Conservation (phyloP, 345 rosid genomes). For the Populus alba region DNA sequence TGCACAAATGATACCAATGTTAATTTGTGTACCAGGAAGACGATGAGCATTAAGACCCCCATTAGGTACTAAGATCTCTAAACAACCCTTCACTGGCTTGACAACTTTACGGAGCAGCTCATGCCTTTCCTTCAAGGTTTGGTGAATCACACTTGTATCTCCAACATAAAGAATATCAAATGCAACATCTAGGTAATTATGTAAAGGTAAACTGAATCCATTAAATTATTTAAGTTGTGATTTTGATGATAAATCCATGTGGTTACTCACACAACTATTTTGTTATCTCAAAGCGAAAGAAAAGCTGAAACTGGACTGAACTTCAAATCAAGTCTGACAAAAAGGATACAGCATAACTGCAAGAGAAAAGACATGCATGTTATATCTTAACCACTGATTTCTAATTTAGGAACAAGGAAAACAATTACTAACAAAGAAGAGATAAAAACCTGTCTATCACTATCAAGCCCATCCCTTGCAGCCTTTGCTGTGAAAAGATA, state of each 20-base stretch:
- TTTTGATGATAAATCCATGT: background rate
- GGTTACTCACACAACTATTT: constrained; percentile 11
- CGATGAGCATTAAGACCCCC: constrained; percentile 64
- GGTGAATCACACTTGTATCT: constrained; percentile 95
- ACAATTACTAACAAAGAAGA: constrained; percentile 3
- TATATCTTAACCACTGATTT: constrained; percentile 9
- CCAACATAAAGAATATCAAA: constrained; percentile 93
- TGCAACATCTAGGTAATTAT: constrained; percentile 64
- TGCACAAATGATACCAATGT: background rate
- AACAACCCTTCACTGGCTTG: constrained; percentile 76
- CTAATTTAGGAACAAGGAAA: constrained; percentile 4
- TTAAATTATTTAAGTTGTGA: constrained; percentile 1
- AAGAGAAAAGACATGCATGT: constrained; percentile 26
- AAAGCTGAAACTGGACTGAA: constrained; percentile 11
- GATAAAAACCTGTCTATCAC: constrained; percentile 69
- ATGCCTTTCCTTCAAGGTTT: constrained; percentile 85
- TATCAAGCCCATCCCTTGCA: constrained; percentile 82
- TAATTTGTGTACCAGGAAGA: constrained; percentile 40
- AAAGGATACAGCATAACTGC: constrained; percentile 99
- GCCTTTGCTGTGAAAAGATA: constrained; percentile 69
- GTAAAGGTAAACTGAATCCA: constrained; percentile 45
- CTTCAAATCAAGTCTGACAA: constrained; percentile 3
- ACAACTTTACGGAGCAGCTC: constrained; percentile 69
- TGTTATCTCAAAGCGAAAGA: constrained; percentile 8
- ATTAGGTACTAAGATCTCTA: constrained; percentile 79